A percentile compares a stretch with the other conserved stretches of the same genome.
Conservation (phyloP, 140 eudicot species). For the Stevia rebaudiana region DNA sequence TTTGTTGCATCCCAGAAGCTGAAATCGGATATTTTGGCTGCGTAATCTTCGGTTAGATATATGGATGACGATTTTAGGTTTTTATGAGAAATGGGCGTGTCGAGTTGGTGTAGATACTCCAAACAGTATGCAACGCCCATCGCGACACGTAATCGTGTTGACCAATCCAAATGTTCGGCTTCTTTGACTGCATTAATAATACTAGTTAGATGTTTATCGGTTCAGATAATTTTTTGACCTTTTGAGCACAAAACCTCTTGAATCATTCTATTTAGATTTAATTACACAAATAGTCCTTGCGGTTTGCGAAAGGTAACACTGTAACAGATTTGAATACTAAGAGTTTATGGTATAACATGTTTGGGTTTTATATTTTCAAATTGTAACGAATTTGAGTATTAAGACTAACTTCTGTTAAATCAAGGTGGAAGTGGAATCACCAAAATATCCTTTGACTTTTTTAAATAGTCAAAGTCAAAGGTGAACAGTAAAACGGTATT, state of each 20-base stretch:
- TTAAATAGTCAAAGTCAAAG: too few relatives aligned
- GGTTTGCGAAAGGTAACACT: too few relatives aligned
- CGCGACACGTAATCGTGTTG: conserved; percentile 51
- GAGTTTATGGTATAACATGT: too few relatives aligned
- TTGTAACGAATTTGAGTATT: too few relatives aligned
- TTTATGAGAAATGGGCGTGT: conserved; percentile 52
- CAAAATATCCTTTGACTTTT: too few relatives aligned
- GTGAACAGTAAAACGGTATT: too few relatives aligned
- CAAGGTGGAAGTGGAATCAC: too few relatives aligned
- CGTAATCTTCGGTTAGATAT: conserved; percentile 77
- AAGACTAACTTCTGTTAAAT: too few relatives aligned
- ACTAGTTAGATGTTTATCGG: conserved; percentile 5
- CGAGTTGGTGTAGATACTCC: conserved; percentile 69
- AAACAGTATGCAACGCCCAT: conserved; percentile 84
- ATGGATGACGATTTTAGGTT: conserved; percentile 62
- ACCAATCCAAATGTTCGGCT: conserved; percentile 81
- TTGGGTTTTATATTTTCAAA: too few relatives aligned
- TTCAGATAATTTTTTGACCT: background rate
- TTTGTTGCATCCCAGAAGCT: conserved; percentile 62
- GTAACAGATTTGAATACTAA: too few relatives aligned
- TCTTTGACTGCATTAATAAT: conserved; percentile 47
- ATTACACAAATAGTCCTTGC: too few relatives aligned
- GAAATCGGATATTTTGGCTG: conserved; percentile 79
- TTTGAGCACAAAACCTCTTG: background rate
- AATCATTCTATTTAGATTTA: background rate